Percentiles rank a stretch among this genome's conserved stretches.
Conservation (phyloP, 1,284 basidiomycete species). For the Tilletia indica region DNA sequence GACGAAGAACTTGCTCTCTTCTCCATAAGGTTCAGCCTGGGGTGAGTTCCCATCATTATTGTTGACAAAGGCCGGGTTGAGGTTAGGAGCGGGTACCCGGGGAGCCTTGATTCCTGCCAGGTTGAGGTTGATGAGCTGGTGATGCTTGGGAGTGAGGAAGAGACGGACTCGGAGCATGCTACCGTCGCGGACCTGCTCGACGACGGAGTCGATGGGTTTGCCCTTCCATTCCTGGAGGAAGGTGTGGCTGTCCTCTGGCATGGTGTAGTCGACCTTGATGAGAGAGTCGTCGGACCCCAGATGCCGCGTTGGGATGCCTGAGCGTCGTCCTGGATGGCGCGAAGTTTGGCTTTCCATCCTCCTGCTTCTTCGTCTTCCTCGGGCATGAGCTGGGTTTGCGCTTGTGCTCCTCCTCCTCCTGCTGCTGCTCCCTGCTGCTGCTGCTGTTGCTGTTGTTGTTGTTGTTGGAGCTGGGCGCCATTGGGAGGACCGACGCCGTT, state of each 20-base stretch:
- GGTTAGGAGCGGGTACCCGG: constrained; percentile 34
- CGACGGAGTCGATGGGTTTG: constrained; percentile 78
- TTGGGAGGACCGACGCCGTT: constrained; percentile 17
- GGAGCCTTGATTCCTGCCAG: constrained; percentile 49
- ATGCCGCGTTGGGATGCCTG: constrained; percentile 74
- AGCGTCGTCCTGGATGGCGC: constrained; percentile 77
- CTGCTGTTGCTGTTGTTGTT: too few relatives aligned
- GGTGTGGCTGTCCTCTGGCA: constrained; percentile 81
- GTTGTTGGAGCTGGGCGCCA: background rate
- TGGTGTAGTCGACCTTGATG: constrained; percentile 64
- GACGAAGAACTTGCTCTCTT: constrained; percentile 86
- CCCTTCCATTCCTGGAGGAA: constrained; percentile 91
- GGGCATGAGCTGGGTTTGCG: constrained; percentile 14
- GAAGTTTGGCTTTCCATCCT: constrained; percentile 66
- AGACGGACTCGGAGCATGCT: constrained; percentile 84
- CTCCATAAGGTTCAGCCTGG: constrained; percentile 44
- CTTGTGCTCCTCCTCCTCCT: background rate
- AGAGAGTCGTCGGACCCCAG: constrained; percentile 72
- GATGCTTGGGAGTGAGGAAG: constrained; percentile 79
- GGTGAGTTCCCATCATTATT: background rate
- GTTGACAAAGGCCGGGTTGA: constrained; percentile 25
- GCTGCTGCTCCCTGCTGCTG: background rate
- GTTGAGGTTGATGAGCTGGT: constrained; percentile 73
- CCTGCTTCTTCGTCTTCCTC: constrained; percentile 61
- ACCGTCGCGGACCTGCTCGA: constrained; percentile 92